Evolutionary conservation across 108 stramenopile species (phyloP).

Genomic region (Bacterosira constricta): DNA sequence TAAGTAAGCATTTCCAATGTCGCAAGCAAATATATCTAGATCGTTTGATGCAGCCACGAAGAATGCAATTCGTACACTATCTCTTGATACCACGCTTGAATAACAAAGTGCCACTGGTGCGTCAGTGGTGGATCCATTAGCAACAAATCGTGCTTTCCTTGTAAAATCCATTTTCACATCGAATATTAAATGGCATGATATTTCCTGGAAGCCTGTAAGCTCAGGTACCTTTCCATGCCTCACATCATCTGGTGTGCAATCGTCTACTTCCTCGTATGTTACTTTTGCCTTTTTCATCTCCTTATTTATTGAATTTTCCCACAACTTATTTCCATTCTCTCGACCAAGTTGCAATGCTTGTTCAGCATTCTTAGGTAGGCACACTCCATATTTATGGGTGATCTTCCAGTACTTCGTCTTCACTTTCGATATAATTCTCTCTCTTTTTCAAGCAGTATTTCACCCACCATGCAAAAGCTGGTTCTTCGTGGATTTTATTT

Average conservation of each 20-base stretch:
- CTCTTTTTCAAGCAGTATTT: slow-evolving; percentile 13
- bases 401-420: slow-evolving; percentile 24
- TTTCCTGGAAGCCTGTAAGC: not conserved
- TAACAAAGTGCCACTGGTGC: slow-evolving; percentile 10
- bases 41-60: slow-evolving; percentile 50
- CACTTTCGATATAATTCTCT: slow-evolving; percentile 26
- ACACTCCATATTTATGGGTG: slow-evolving; percentile 52
- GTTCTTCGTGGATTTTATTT: slow-evolving; percentile 24
- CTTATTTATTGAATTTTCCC: slow-evolving; percentile 17
- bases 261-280: not conserved
- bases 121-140: slow-evolving; percentile 38
- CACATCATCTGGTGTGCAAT: not conserved
- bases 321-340: not conserved
- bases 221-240: not conserved
- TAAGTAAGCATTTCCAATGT: slow-evolving; percentile 54
- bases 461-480: slow-evolving; percentile 65
- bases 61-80: slow-evolving; percentile 50
- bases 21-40: slow-evolving; percentile 43
- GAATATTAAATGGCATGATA: slow-evolving; percentile 47
- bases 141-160: slow-evolving; percentile 47
- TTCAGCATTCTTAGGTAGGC: slow-evolving; percentile 21
- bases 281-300: slow-evolving; percentile 24
- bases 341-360: slow-evolving; percentile 12
- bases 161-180: slow-evolving; percentile 57
- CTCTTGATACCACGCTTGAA: slow-evolving; percentile 40